Evolutionary conservation across 345 rosid genomes (phyloP), one percentile per base, ranked within the genome.

Genomic region (Eucalyptus victrix): DNA sequence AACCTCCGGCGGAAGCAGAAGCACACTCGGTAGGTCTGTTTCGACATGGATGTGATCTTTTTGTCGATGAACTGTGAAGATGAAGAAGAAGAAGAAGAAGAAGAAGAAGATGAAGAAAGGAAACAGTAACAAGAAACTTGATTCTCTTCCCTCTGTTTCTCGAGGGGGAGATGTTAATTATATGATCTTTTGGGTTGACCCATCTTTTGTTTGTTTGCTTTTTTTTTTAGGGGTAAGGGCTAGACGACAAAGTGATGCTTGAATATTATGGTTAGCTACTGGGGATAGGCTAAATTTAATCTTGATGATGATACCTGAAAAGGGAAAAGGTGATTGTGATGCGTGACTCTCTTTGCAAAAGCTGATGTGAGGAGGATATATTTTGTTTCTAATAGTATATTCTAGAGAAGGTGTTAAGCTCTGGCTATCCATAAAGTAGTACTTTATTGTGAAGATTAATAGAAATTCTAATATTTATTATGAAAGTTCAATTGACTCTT

Each of bases 1-100:
- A 94, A 95, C 89, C 91, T 93, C 91, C 96, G 92, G 91, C 92
- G 92, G 92, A 94, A 94, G 90, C 95, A 93, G 90, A 94, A 91
- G 92, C 96, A 95, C 69, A 91, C 92, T 86, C 83, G 91, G 94
- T 92, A 94, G 85, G 93, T 88, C 91, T 92, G 93, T 88, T 89
- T 92, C 17, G 86, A 34, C 88, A 83, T 86, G 85, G 30, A 76
- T 40, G 14, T 6, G 16, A 40, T 76, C 85, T 76, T 76, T 21
- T 40, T 23, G 85, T 6, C 47, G 30, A 76, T 23, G 2, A 40
- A 21, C 85, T 12, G 5, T 19, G 81, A 34, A 69, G 80, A 67
- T 0, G 80, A 34, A 17, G 80, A 34, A 69, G 50, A 49, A 49
- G 51, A 49, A 45, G 76, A 49, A 45, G 76, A 62, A 15, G 80